These are phyloP conservation scores for Hypoxylon sp. DNA, from an alignment of 2,329 filamentous ascomycete species.

Conservation along the genomic window DNA sequence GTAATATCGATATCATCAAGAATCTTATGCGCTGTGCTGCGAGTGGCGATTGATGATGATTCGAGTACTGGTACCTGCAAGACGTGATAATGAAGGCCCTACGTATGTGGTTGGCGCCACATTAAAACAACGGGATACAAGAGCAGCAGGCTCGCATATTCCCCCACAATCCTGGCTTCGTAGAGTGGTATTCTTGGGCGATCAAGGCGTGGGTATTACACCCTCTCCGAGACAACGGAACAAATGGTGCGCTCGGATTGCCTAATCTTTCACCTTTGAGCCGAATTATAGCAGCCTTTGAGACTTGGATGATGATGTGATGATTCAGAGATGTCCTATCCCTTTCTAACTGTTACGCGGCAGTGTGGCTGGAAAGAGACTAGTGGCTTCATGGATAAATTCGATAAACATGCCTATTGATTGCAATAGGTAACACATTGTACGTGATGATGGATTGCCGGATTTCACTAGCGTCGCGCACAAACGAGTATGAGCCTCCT, in stretches of 20 bases:
- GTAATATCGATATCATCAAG: constrained; percentile 31
- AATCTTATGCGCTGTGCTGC: constrained; percentile 24
- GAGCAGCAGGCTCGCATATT: constrained; percentile 36
- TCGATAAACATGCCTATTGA: constrained; percentile 24
- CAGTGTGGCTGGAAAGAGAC: constrained; percentile 31
- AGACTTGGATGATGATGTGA: constrained; percentile 22
- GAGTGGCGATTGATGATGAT: constrained; percentile 19
- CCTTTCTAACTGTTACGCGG: constrained; percentile 38
- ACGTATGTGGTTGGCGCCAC: constrained; percentile 24
- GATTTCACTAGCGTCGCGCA: constrained; percentile 37
- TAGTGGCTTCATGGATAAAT: constrained; percentile 44
- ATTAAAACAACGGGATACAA: constrained; percentile 27
- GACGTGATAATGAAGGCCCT: constrained; percentile 19
- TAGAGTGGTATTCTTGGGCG: constrained; percentile 30
- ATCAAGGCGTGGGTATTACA: constrained; percentile 30
- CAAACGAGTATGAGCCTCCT: constrained; percentile 33
- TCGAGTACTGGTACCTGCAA: constrained; percentile 42
- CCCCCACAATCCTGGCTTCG: constrained; percentile 38
- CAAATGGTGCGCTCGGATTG: constrained; percentile 40
- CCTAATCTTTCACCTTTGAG: constrained; percentile 37
- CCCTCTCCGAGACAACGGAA: constrained; percentile 30
- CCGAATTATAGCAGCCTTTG: constrained; percentile 22
- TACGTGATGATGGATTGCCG: constrained; percentile 23
- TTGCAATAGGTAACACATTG: constrained; percentile 26
- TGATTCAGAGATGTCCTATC: constrained; percentile 23